phyloP scores from a whole-genome alignment of 768 basidiomycete species.

The Mrakia blollopis region DNA sequence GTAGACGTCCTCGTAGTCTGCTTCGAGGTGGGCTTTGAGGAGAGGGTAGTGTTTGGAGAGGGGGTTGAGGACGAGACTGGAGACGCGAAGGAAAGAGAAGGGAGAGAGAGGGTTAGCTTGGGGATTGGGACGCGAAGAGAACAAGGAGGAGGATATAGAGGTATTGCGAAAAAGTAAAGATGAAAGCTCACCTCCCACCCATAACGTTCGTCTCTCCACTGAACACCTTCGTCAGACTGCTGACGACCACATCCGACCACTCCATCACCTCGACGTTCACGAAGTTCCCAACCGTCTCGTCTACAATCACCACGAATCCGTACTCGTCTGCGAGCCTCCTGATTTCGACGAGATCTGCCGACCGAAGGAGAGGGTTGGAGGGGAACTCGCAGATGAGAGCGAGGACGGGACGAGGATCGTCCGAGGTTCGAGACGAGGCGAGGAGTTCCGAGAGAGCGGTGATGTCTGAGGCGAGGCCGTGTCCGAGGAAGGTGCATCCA shows the following conservation, averaged over 20 bases:
- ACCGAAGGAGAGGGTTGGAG: constrained; percentile 88
- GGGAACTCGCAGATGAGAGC: constrained; percentile 91
- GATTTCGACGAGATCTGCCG: constrained; percentile 68
- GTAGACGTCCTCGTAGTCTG: constrained; percentile 74
- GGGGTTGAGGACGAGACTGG: constrained; percentile 83
- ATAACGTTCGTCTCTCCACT: constrained; percentile 92
- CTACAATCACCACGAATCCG: constrained; percentile 79
- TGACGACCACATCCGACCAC: constrained; percentile 82
- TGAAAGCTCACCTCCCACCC: constrained; percentile 77
- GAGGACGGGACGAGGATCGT: constrained; percentile 55
- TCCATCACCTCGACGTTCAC: constrained; percentile 85
- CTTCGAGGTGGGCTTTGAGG: constrained; percentile 59
- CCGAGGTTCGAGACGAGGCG: constrained; percentile 35
- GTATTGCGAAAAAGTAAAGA: not conserved
- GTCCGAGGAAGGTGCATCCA: constrained; percentile 81
- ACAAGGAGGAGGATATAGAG: not conserved
- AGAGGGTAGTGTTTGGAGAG: constrained; percentile 60
- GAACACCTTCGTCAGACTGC: constrained; percentile 90
- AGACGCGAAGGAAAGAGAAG: not conserved
- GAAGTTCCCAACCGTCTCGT: constrained; percentile 93
- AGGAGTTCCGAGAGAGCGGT: constrained; percentile 65
- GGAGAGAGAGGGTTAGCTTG: not conserved
- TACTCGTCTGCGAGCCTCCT: constrained; percentile 78
- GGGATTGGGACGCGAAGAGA: not conserved
- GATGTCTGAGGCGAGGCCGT: constrained; percentile 70